Evolutionary conservation across 768 basidiomycete genomes (phyloP).

Genomic region (Macrolepiota fuliginosa): DNA sequence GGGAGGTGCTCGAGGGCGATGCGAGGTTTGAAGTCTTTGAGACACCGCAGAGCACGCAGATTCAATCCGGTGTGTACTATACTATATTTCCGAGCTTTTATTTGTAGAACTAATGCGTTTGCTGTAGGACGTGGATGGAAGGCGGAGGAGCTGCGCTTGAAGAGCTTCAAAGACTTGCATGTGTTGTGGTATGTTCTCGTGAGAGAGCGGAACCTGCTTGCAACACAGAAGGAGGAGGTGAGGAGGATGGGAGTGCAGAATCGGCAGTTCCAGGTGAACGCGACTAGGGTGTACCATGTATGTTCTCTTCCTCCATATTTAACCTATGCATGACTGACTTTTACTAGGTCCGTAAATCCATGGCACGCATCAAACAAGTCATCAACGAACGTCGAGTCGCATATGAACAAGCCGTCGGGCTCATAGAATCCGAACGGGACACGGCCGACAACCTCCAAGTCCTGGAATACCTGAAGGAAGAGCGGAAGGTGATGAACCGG

Average conservation of each 20-base stretch:
- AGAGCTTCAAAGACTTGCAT: conserved; percentile 92
- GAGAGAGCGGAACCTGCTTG: conserved; percentile 86
- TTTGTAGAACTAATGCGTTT: conserved; percentile 4
- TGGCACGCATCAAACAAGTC: conserved; percentile 95
- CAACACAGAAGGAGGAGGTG: conserved; percentile 81
- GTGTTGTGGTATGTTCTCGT: conserved; percentile 91
- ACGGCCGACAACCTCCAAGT: conserved; percentile 20
- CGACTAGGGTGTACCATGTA: conserved; percentile 43
- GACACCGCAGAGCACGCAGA: conserved; percentile 27
- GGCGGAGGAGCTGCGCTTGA: conserved; percentile 81
- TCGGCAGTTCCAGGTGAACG: conserved; percentile 27
- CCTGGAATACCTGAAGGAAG: conserved; percentile 12
- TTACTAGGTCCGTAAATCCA: conserved; percentile 81
- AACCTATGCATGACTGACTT: conserved; percentile 5
- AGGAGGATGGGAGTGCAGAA: conserved; percentile 54
- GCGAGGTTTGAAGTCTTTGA: conserved; percentile 51
- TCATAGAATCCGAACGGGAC: conserved; percentile 34
- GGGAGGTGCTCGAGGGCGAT: conserved; percentile 37
- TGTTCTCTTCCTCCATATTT: conserved; percentile 16
- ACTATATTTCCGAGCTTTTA: background rate
- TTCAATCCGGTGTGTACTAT: conserved; percentile 25
- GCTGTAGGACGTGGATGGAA: conserved; percentile 83
- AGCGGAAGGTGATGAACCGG: background rate
- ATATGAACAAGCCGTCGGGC: conserved; percentile 64
- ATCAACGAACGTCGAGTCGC: conserved; percentile 88